Conservation (phyloP, 805 yeast species). For the Candida ponderosae region DNA sequence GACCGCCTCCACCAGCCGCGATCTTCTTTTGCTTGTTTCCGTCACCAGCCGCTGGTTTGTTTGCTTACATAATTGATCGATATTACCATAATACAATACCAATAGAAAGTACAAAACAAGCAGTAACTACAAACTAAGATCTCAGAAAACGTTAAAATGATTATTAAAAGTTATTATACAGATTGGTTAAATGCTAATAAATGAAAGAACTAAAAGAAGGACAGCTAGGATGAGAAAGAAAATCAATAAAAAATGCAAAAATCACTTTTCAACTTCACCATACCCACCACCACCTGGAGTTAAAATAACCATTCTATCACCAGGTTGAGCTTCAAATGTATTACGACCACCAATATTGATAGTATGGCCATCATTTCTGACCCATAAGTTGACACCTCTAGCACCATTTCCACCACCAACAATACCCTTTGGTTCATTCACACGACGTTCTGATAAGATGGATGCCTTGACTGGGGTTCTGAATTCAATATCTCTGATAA, state of each 20-base stretch:
- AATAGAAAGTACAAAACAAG: too few species aligned
- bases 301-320: slow-evolving; percentile 58
- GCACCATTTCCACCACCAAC: slow-evolving; percentile 74
- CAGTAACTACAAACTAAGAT: too few species aligned
- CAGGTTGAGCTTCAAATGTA: slow-evolving; percentile 45
- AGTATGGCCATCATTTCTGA: slow-evolving; percentile 25
- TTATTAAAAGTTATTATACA: too few species aligned
- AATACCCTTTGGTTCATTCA: slow-evolving; percentile 79
- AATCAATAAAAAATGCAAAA: too few species aligned
- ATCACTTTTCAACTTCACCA: slow-evolving; percentile 29
- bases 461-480: slow-evolving; percentile 65
- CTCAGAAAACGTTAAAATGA: too few species aligned
- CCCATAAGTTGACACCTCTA: slow-evolving; percentile 62
- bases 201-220: too few species aligned
- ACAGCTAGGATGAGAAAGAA: background rate
- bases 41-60: too few species aligned
- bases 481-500: slow-evolving; percentile 78
- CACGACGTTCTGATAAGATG: slow-evolving; percentile 79
- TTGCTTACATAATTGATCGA: too few species aligned
- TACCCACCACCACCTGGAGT: slow-evolving; percentile 91
- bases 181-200: too few species aligned
- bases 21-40: too few species aligned
- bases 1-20: too few species aligned
- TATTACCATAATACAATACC: too few species aligned
- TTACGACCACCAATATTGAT: slow-evolving; percentile 67